Conservation (phyloP, 352 stramenopile genomes). For the Phytophthora sp. region DNA sequence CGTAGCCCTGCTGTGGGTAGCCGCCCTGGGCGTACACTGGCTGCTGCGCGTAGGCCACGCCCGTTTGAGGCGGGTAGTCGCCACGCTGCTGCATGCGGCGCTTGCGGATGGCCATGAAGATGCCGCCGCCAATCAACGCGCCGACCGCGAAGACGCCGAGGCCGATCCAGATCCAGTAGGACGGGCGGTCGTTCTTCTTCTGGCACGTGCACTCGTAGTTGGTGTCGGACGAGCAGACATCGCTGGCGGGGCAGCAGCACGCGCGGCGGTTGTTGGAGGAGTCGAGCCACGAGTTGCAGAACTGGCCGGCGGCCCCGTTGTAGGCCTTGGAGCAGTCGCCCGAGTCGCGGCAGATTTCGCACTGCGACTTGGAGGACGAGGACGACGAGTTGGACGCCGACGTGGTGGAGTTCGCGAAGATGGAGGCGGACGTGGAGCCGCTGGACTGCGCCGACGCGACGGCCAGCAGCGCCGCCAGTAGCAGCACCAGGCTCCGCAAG, state of each 20-base stretch:
- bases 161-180: constrained; percentile 39
- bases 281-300: constrained; percentile 62
- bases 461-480: background rate
- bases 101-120: constrained; percentile 49
- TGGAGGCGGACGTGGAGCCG: constrained; percentile 21
- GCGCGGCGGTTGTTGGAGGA: constrained; percentile 34
- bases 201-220: constrained; percentile 58
- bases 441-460: constrained; percentile 18
- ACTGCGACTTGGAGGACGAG: constrained; percentile 28
- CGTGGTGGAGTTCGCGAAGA: constrained; percentile 25
- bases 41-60: constrained; percentile 24
- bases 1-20: constrained; percentile 42
- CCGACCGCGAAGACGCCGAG: constrained; percentile 39
- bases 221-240: constrained; percentile 44
- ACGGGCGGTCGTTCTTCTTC: constrained; percentile 20
- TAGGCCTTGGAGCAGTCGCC: constrained; percentile 59
- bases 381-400: constrained; percentile 18
- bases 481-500: constrained; percentile 6
- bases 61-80: constrained; percentile 15
- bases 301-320: constrained; percentile 46
- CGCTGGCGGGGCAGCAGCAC: constrained; percentile 58
- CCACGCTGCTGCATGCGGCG: constrained; percentile 32
- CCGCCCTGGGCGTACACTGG: constrained; percentile 37
- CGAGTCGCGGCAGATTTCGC: constrained; percentile 60
- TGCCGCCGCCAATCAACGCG: constrained; percentile 33